Base-by-base conservation (phyloP, 305 asterid genomes). In the Caryopteris hybrid region DNA sequence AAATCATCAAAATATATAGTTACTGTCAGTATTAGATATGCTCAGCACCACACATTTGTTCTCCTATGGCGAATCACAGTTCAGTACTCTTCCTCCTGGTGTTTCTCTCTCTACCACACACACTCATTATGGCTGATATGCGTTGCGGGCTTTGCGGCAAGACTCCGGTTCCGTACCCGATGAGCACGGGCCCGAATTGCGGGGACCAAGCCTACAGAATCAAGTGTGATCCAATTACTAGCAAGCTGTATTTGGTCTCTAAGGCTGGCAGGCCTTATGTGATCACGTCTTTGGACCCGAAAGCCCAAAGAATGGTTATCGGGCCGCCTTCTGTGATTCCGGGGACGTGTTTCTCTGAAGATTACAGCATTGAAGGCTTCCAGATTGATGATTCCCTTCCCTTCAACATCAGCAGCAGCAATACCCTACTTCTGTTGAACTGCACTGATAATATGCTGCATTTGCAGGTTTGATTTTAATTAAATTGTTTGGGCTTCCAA, bases 391-490 rank as follows among this genome's bases (percentile, higher is more conserved):
- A 76, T 3, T 66, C 79, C 16, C 80, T 75, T 4, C 88, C 90
- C 7, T 86, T 84, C 66, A 84, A 86, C 62, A 81, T 86, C 56
- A 76, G 84, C 6, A 72, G 83, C 41, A 80, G 88, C 70, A 84
- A 86, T 21, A 84, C 87, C 0, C 60, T 82, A 43, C 59, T 82
- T 56, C 68, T 84, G 20, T 1, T 86, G 61, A 86, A 86, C 39
- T 86, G 93, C 74, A 82, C 90, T 0, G 85, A 86, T 29, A 73
- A 76, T 22, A 82, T 82, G 90, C 58, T 80, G 67, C 85, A 84
- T 64, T 64, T 82, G 65, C 86, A 84, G 83, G 83, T 79, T 53
- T 22, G 25, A 10, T 17, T 25, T 5, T 39, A 3, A 0, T 65
- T 38, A 8, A 13, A 8, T 2, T 12, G 4, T 25, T 64, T 13